Evolutionary conservation across 768 basidiomycete species (phyloP).

Genomic region (Scleroderma bovista): DNA sequence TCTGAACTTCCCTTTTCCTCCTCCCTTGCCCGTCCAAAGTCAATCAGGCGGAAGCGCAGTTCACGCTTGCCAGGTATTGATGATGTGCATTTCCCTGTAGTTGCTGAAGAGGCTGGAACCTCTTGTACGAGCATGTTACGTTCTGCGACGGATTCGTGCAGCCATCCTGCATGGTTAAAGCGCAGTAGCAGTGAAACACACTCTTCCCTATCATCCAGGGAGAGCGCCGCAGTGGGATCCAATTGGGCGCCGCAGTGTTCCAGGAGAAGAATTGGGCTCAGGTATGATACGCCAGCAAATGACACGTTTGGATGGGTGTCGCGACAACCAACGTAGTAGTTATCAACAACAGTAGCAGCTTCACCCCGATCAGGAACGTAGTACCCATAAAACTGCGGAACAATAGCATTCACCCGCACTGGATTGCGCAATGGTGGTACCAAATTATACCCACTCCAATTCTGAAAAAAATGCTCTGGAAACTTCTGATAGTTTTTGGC

Average conservation of each 20-base stretch:
- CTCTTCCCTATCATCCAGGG: conserved; percentile 35
- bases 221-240: conserved; percentile 19
- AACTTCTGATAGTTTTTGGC: conserved; percentile 24
- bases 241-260: conserved; percentile 43
- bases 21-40: conserved; percentile 39
- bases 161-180: conserved; percentile 34
- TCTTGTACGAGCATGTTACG: conserved; percentile 42
- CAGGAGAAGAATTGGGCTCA: conserved; percentile 41
- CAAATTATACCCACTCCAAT: conserved; percentile 22
- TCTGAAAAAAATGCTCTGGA: conserved; percentile 23
- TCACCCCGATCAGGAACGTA: conserved; percentile 33
- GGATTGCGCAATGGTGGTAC: conserved; percentile 32
- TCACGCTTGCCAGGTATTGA: no score
- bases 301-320: no score
- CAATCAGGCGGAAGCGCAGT: conserved; percentile 41
- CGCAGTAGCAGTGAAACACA: conserved; percentile 36
- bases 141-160: conserved; percentile 37
- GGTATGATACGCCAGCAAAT: no score
- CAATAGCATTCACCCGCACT: conserved; percentile 43
- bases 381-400: conserved; percentile 63
- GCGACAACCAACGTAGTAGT: no score
- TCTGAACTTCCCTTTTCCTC: background rate
- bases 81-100: no score
- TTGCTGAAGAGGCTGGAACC: conserved; percentile 32
- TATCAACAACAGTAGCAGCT: background rate